Evolutionary conservation across 352 stramenopile species (phyloP), one percentile per base, ranked within the genome.

Genomic region (Globisporangium parvum): DNA sequence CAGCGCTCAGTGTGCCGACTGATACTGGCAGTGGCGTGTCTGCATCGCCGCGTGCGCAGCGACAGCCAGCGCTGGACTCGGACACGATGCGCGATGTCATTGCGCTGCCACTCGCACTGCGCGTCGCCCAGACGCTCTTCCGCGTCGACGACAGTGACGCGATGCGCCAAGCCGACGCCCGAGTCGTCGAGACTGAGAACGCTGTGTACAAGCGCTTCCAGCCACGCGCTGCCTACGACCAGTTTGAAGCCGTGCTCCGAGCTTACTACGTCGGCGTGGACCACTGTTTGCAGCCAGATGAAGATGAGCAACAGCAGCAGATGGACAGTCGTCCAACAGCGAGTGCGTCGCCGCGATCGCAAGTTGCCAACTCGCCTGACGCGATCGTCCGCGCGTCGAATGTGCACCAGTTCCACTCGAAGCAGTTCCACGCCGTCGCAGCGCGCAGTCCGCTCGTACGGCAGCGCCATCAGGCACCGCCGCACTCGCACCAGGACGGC

Each of bases 31-130:
- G 40, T 41, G 24, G 0, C 31, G 18, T 55, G 53, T 57, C n/a
- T 47, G 57, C 48, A 58, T 6, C 70, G 67, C 20, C 41, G 6
- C n/a, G n/a, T 14, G 17, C 2, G 10, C 17, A 47, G 20, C 41
- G n/a, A 2, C 75, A 86, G 28, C 78, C 77, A 3, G 64, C 76
- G 46, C 75, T 91, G 26, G 66, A 88, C 20, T 48, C 63, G 0
- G 26, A 62, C 10, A 85, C 65, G 0, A 76, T 85, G 69, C 78
- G 77, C 15, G 76, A 93, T 47, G 35, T 88, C 17, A 70, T 93
- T 26, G 69, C 73, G 26, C 33, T 78, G 0, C 31, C 62, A 0
- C 67, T 77, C 14, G 76, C 71, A 3, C 62, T 87, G 1, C 62
- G 64, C 2, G 50, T 88, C 0, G 80, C 82, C 0, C 63, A 63